Evolutionary conservation across 176 grass and related monocot species (phyloP).

Genomic region (Elaeis guineensis): DNA sequence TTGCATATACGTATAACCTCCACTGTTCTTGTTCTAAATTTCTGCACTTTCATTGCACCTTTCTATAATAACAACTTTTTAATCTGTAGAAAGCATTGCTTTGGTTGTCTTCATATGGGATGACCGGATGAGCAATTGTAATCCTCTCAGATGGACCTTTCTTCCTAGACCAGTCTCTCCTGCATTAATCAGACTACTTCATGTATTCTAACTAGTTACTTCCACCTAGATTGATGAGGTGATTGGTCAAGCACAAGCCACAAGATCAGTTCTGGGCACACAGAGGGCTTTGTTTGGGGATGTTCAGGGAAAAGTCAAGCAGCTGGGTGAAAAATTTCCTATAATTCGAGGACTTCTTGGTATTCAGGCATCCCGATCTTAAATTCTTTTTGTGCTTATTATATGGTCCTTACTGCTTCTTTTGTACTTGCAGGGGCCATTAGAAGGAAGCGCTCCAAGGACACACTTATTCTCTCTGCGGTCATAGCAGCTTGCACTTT

Average conservation of each 20-base stretch:
- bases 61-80: no score
- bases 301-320: slow-evolving; percentile 93
- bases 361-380: slow-evolving; percentile 22
- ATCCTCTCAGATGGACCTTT: no score
- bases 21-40: no score
- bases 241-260: slow-evolving; percentile 80
- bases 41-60: no score
- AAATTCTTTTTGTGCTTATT: background rate
- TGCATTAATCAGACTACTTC: no score
- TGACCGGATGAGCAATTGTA: no score
- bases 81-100: no score
- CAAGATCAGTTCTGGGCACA: slow-evolving; percentile 49
- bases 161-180: no score
- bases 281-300: slow-evolving; percentile 67
- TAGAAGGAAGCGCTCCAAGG: slow-evolving; percentile 92
- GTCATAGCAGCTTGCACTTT: slow-evolving; percentile 83
- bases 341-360: slow-evolving; percentile 74
- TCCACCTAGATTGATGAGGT: slow-evolving; percentile 81
- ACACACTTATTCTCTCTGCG: slow-evolving; percentile 87
- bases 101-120: no score
- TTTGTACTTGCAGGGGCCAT: slow-evolving; percentile 56
- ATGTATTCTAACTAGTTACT: no score
- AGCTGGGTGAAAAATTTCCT: slow-evolving; percentile 91
- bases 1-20: no score
- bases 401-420: background rate